These are phyloP conservation scores for Backusella morwellensis DNA, from an alignment of 192 early-diverging fungal genomes.

Conservation along the genomic window DNA sequence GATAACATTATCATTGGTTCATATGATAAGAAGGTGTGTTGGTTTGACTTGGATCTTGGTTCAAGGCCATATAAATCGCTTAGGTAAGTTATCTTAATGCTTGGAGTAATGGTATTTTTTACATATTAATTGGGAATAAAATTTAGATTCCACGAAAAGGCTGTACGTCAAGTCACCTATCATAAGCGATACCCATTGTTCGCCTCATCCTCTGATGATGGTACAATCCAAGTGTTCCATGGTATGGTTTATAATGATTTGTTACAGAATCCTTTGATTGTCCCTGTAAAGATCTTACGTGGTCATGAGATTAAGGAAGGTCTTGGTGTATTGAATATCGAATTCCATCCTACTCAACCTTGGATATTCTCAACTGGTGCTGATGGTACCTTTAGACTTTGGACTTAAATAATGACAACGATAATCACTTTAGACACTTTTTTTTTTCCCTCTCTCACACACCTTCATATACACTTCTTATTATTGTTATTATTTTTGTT, in stretches of 20 bases:
- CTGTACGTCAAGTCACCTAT: conserved; percentile 85
- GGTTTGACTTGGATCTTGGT: conserved; percentile 97
- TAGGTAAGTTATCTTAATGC: conserved; percentile 40
- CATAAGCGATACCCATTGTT: conserved; percentile 91
- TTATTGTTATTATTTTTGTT: background rate
- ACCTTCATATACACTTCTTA: background rate
- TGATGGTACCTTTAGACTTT: conserved; percentile 86
- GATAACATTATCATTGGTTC: conserved; percentile 96
- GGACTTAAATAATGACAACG: conserved; percentile 51
- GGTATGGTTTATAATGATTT: conserved; percentile 98
- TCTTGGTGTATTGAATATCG: conserved; percentile 47
- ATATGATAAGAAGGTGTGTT: conserved; percentile 92
- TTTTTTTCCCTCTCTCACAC: background rate
- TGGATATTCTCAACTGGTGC: conserved; percentile 95
- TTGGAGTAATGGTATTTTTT: background rate
- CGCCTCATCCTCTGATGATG: conserved; percentile 91
- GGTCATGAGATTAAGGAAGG: conserved; percentile 69
- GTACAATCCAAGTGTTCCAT: conserved; percentile 94
- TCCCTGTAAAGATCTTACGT: conserved; percentile 93
- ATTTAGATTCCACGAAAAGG: conserved; percentile 76
- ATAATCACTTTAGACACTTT: background rate
- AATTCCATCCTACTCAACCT: conserved; percentile 96
- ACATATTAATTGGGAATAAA: background rate
- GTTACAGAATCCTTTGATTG: conserved; percentile 95
- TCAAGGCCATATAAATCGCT: conserved; percentile 92